Evolutionary conservation across 108 stramenopile species (phyloP).

Genomic region (Nitzschia sp.): DNA sequence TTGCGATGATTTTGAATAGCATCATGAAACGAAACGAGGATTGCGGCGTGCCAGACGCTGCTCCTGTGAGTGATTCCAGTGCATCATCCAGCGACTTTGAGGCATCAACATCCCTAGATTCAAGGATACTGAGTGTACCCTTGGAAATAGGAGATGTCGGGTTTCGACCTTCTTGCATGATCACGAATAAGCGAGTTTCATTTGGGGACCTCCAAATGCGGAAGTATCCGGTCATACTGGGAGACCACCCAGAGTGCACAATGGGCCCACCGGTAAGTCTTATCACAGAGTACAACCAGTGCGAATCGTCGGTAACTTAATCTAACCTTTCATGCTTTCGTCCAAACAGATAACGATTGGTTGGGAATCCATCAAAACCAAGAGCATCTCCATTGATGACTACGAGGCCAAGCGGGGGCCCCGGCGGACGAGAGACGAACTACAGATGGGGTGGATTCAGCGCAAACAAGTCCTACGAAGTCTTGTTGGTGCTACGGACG

Average conservation of each 20-base stretch:
- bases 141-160: background rate
- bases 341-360: constrained; percentile 10
- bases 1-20: too few species aligned
- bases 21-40: too few species aligned
- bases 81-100: background rate
- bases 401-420: constrained; percentile 1
- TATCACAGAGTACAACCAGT: background rate
- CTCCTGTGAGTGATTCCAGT: constrained; percentile 11
- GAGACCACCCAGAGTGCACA: constrained; percentile 20
- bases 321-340: background rate
- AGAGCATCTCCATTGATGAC: background rate
- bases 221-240: constrained; percentile 16
- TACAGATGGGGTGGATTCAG: constrained; percentile 17
- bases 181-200: background rate
- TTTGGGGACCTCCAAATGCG: constrained; percentile 15
- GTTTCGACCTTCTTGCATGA: background rate
- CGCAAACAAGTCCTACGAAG: constrained; percentile 9
- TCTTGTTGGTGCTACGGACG: constrained; percentile 13
- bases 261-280: constrained; percentile 29
- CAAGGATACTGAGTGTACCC: background rate
- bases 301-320: background rate
- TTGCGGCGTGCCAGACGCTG: background rate
- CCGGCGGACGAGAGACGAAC: background rate
- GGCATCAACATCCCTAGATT: too few species aligned
- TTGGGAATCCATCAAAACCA: constrained; percentile 13